These are phyloP conservation scores for Neurospora discreta DNA, from an alignment of 495 filamentous ascomycete species.

Conservation along the genomic window DNA sequence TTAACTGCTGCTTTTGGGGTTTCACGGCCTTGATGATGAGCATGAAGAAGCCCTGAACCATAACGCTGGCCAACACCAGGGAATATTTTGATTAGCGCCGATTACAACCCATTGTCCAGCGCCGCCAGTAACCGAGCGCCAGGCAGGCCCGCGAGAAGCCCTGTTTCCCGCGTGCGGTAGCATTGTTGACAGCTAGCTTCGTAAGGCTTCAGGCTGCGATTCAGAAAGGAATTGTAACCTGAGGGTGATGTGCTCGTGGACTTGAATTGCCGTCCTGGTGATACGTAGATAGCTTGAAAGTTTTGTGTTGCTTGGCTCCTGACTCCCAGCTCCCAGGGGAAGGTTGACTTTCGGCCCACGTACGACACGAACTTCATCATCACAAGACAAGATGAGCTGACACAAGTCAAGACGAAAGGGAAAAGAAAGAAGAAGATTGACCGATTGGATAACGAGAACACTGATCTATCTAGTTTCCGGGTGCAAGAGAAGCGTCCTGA, in stretches of 20 bases:
- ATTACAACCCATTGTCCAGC: neutral
- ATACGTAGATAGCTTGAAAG: neutral
- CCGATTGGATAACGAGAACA: neutral
- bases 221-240: neutral
- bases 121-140: neutral
- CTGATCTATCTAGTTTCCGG: neutral
- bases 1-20: neutral
- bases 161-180: neutral
- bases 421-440: neutral
- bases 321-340: neutral
- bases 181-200: neutral
- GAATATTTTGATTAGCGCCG: neutral
- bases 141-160: neutral
- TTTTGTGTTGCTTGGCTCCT: neutral
- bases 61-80: neutral
- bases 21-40: neutral
- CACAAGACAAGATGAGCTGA: neutral
- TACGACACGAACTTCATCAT: neutral
- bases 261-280: neutral
- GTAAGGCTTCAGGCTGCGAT: neutral
- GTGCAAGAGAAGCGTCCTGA: neutral
- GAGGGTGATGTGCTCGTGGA: neutral
- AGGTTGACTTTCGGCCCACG: neutral
- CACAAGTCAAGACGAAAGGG: neutral
- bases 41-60: neutral